Conservation (phyloP, 1,284 basidiomycete genomes). For the Macrocybe sp. region DNA sequence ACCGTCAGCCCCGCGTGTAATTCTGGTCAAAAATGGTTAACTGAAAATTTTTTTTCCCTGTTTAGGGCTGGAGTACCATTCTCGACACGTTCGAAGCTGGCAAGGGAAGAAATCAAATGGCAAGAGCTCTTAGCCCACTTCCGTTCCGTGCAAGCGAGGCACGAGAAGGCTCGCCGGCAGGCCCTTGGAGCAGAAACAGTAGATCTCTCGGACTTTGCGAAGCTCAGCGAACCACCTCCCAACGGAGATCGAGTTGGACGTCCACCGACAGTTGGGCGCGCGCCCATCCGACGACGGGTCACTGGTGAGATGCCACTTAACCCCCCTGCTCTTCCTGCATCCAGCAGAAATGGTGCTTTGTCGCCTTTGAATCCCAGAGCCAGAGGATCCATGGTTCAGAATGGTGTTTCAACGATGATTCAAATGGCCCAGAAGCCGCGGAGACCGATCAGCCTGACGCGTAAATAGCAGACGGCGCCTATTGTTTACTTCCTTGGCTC, state of each 20-base stretch:
- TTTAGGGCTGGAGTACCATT: conserved; percentile 26
- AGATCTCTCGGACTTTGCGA: conserved; percentile 39
- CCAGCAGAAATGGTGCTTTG: conserved; percentile 38
- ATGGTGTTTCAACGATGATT: too few relatives aligned
- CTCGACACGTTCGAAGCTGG: conserved; percentile 68
- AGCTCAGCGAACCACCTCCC: conserved; percentile 30
- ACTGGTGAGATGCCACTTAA: conserved; percentile 40
- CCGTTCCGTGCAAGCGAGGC: conserved; percentile 75
- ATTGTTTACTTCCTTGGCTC: background rate
- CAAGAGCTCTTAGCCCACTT: conserved; percentile 86
- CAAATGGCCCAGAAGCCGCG: conserved; percentile 37
- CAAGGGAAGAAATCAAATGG: conserved; percentile 91
- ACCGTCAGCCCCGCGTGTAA: conserved; percentile 42
- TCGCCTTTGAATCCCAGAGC: conserved; percentile 73
- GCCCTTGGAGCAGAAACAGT: conserved; percentile 49
- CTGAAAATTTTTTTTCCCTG: conserved; percentile 3
- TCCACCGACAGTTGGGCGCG: conserved; percentile 28
- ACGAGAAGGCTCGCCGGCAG: conserved; percentile 81
- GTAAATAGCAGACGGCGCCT: conserved; percentile 26
- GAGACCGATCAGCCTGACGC: conserved; percentile 41
- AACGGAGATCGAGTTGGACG: conserved; percentile 21
- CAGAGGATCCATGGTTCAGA: conserved; percentile 28
- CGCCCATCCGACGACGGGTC: conserved; percentile 50
- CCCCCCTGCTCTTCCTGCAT: conserved; percentile 17
- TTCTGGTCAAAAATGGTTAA: background rate